Evolutionary conservation across 805 yeast genomes (phyloP).

Genomic region (Wickerhamiella azymoides): DNA sequence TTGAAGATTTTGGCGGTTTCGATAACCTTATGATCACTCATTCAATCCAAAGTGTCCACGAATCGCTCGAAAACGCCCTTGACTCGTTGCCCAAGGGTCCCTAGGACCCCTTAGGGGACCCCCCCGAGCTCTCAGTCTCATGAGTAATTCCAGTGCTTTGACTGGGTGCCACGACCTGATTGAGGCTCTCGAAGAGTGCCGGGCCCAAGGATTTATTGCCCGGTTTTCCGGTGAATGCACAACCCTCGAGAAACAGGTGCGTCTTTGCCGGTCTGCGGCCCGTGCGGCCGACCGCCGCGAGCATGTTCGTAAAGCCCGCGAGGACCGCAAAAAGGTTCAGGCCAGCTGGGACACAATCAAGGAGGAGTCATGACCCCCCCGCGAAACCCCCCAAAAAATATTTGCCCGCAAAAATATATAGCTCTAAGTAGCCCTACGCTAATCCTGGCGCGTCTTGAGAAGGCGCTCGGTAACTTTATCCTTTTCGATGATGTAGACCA

Average conservation of each 20-base stretch:
- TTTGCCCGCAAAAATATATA: background rate
- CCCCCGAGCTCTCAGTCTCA: no score
- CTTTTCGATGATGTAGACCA: slow-evolving; percentile 58
- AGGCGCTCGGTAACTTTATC: slow-evolving; percentile 81
- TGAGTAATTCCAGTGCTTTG: slow-evolving; percentile 20
- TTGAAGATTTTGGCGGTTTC: slow-evolving; percentile 9
- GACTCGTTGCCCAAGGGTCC: no score
- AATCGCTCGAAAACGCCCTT: slow-evolving; percentile 7
- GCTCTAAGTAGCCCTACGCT: slow-evolving; percentile 16
- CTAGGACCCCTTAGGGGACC: no score
- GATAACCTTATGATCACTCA: slow-evolving; percentile 13
- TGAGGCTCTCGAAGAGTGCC: slow-evolving; percentile 77
- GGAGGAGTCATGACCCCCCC: slow-evolving; percentile 41
- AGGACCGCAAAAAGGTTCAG: slow-evolving; percentile 41
- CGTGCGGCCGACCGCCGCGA: slow-evolving; percentile 46
- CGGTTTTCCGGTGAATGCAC: slow-evolving; percentile 76
- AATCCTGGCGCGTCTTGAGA: slow-evolving; percentile 93
- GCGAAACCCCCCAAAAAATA: no score
- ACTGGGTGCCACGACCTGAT: slow-evolving; percentile 64
- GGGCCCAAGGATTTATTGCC: slow-evolving; percentile 42
- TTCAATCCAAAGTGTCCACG: slow-evolving; percentile 2
- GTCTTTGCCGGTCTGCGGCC: slow-evolving; percentile 67
- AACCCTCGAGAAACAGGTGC: slow-evolving; percentile 63
- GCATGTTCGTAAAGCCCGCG: slow-evolving; percentile 36
- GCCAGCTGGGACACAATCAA: slow-evolving; percentile 45